A percentile compares a stretch with the other conserved stretches of the same genome.
Evolutionary conservation across 495 filamentous ascomycete genomes (phyloP).

Genomic region (Amniculicola lignicola): DNA sequence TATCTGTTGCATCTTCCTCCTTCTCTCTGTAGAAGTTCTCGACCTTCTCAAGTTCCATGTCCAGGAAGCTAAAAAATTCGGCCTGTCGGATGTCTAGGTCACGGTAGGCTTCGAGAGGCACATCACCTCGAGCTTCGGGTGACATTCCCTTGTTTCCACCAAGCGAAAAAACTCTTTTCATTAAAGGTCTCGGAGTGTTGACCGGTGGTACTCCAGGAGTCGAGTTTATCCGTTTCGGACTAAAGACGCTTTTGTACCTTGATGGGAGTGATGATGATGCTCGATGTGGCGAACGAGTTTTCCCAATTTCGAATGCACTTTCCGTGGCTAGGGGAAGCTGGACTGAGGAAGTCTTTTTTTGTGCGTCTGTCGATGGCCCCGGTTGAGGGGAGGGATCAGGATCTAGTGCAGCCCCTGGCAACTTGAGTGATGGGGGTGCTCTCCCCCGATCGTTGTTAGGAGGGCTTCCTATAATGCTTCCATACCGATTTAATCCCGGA

Average conservation of each 20-base stretch:
- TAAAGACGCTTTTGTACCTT: constrained; percentile 35
- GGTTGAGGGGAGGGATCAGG: constrained; percentile 36
- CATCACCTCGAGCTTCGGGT: constrained; percentile 38
- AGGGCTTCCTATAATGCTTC: constrained; percentile 69
- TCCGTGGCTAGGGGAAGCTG: constrained; percentile 15
- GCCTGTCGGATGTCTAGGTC: constrained; percentile 61
- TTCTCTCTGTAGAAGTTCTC: constrained; percentile 80
- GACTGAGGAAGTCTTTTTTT: constrained; percentile 15
- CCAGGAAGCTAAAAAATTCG: constrained; percentile 77
- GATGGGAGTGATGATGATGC: constrained; percentile 23
- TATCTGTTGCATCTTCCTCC: constrained; percentile 71
- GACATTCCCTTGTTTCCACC: constrained; percentile 27
- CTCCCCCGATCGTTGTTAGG: constrained; percentile 41
- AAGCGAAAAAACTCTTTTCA: constrained; percentile 47
- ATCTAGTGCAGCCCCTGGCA: constrained; percentile 73
- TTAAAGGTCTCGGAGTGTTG: constrained; percentile 26
- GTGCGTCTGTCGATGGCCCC: constrained; percentile 5
- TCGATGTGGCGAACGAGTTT: constrained; percentile 34
- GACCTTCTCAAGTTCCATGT: constrained; percentile 77
- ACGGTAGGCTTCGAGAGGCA: constrained; percentile 48
- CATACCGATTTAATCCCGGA: constrained; percentile 56
- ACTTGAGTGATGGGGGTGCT: constrained; percentile 54
- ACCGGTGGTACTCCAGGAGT: constrained; percentile 23
- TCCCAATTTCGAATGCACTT: constrained; percentile 46
- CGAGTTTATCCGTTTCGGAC: constrained; percentile 38